Evolutionary conservation across 441 rosid species (phyloP), one percentile per base, ranked within the genome.

Genomic region (Erysimum pusillum): DNA sequence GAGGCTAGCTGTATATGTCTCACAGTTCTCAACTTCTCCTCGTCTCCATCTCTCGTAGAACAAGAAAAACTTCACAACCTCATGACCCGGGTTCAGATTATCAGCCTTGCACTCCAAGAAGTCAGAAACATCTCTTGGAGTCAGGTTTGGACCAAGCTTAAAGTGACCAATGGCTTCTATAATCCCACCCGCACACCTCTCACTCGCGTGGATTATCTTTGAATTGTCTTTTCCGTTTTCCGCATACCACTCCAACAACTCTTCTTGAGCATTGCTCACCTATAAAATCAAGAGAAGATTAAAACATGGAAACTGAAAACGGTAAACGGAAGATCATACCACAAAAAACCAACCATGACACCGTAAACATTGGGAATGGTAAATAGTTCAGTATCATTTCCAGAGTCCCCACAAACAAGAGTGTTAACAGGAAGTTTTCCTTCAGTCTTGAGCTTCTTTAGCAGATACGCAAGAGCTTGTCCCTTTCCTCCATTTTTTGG

Each of bases 401-500:
- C 99, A 48, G 99, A 93, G 79, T 91, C 98, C 31, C 98, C 98
- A 79, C 98, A 91, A 59, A 74, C 97, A 85, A 95, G 94, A 53
- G 98, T 95, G 66, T 85, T 90, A 38, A 31, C 28, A 32, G 97
- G 98, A 28, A 81, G 82, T 64, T 83, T 89, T 79, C 93, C 91
- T 81, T 86, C 91, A 66, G 78, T 44, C 81, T 84, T 90, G 17
- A 95, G 88, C 83, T 95, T 93, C 83, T 86, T 78, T 15, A 86
- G 87, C 58, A 95, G 82, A 85, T 91, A 95, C 5, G 97, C 94
- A 71, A 93, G 95, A 67, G 98, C 99, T 85, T 93, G 99, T 67
- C 99, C 98, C 84, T 95, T 95, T 31, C 99, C 99, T 58, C 97
- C 98, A 83, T 97, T 95, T 88, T 87, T 88, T 49, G 99, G 91